Evolutionary conservation across 2,329 filamentous ascomycete genomes (phyloP).

Genomic region (Mariannaea elegans): DNA sequence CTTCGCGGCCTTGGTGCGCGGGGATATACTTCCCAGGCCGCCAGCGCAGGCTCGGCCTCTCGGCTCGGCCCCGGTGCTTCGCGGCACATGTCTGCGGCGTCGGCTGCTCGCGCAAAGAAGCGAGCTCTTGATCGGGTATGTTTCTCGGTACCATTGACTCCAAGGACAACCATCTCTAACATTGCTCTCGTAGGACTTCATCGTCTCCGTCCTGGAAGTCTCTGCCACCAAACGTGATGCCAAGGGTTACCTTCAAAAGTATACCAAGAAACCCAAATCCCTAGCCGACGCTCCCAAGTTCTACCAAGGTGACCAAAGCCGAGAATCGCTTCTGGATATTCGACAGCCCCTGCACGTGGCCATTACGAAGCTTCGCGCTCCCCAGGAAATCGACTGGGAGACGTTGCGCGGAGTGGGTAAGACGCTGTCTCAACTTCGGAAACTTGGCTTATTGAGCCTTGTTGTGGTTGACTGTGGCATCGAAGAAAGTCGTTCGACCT

Average conservation of each 20-base stretch:
- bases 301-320: slow-evolving; percentile 43
- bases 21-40: slow-evolving; percentile 26
- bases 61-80: slow-evolving; percentile 27
- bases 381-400: slow-evolving; percentile 74
- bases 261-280: slow-evolving; percentile 56
- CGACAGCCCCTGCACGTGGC: slow-evolving; percentile 69
- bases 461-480: slow-evolving; percentile 80
- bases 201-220: slow-evolving; percentile 85
- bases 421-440: slow-evolving; percentile 84
- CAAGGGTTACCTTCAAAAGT: slow-evolving; percentile 89
- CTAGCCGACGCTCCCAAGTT: slow-evolving; percentile 43
- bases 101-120: slow-evolving; percentile 43
- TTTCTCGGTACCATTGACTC: neutral
- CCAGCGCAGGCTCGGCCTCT: slow-evolving; percentile 18
- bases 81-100: slow-evolving; percentile 43
- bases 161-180: slow-evolving; percentile 19
- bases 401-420: slow-evolving; percentile 80
- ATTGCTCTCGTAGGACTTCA: slow-evolving; percentile 70
- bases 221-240: slow-evolving; percentile 94
- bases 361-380: slow-evolving; percentile 82
- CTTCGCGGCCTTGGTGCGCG: slow-evolving; percentile 11
- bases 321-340: slow-evolving; percentile 17
- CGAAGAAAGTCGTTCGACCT: slow-evolving; percentile 51
- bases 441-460: slow-evolving; percentile 82
- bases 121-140: slow-evolving; percentile 45